Evolutionary conservation across 345 rosid genomes (phyloP), one percentile per base, ranked within the genome.

Genomic region (Eucalyptus sideroxylon): DNA sequence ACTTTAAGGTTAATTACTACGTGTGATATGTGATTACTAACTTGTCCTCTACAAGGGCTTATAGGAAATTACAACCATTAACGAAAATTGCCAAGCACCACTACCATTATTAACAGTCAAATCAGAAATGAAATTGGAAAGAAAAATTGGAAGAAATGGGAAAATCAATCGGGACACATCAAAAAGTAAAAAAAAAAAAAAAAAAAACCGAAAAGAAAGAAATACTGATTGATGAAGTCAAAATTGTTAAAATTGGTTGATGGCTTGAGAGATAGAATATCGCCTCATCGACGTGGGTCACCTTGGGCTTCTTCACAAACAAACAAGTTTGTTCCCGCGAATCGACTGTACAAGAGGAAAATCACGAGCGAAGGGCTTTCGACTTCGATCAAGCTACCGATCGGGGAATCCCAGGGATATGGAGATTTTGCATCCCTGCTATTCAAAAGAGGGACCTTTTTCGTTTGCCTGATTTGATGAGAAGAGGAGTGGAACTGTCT

Each of bases 281-380:
- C 37, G 98, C 99, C 89, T 94, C 93, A 93, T 98, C 99, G 30
- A 97, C 98, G 21, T 95, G 97, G 11, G 98, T 96, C 92, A 98
- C 94, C 94, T 98, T 95, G 14, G 99, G 98, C 92, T 94, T 98
- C 96, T 98, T 98, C 93, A 94, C 99, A 88, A 97, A 95, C 89
- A 97, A 24, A 91, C 26, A 21, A 8, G 59, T 21, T 98, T 98
- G 55, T 51, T 89, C 99, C 98, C 98, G 97, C 96, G 86, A 65
- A 42, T 45, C 50, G 30, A 59, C 67, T 26, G 31, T 51, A 51
- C 55, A 51, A 60, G 67, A 27, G 8, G n/a, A 27, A 60, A 56
- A 26, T 26, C 30, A 56, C 12, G 30, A 56, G 62, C 62, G 62
- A 24, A 26, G 62, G 30, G 30, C 62, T 56, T 56, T 56, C 62